Evolutionary conservation across 345 rosid species (phyloP), one percentile per base, ranked within the genome.

Genomic region (Microthlaspi erraticum): DNA sequence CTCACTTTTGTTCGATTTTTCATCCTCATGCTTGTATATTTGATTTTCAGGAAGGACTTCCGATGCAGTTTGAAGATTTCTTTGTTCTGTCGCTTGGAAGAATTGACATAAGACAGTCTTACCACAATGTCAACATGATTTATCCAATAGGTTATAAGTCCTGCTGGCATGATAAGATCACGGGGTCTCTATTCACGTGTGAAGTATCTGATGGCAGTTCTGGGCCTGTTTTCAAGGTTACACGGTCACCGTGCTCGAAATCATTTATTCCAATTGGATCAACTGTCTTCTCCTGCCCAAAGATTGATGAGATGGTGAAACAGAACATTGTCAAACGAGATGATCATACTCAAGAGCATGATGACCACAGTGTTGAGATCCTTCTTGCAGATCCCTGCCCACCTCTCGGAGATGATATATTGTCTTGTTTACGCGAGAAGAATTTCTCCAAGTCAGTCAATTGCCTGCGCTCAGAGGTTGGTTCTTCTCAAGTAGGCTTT

Each of bases 141-240:
- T 89, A 80, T 79, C 99, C 99, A 38, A 68, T 91, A 78, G 95
- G 99, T 31, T 94, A 82, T 77, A 86, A 83, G 72, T 89, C 96
- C 46, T 94, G 93, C 81, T 94, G 99, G 99, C 99, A 94, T 79
- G 99, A 94, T 78, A 91, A 85, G 74, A 77, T 88, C 77, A 94
- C 97, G n/a, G 90, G 96, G 64, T 94, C 99, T 7, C 79, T 94
- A 66, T 89, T 94, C 65, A 65, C 83, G 23, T 84, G 93, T 79
- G 93, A 94, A 76, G 89, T 94, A 69, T 82, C 72, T 58, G 96
- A 91, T 78, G 97, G 96, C 37, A 88, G 93, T 76, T 78, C 83
- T 74, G 97, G 97, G 71, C 97, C 99, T 77, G 72, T 89, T 80
- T 94, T 94, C 79, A 91, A 78, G 81, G 81, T 91, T 70, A 82